phyloP scores from a whole-genome alignment of 1,139 yeast species.

The Pichia sorboxylosa region DNA sequence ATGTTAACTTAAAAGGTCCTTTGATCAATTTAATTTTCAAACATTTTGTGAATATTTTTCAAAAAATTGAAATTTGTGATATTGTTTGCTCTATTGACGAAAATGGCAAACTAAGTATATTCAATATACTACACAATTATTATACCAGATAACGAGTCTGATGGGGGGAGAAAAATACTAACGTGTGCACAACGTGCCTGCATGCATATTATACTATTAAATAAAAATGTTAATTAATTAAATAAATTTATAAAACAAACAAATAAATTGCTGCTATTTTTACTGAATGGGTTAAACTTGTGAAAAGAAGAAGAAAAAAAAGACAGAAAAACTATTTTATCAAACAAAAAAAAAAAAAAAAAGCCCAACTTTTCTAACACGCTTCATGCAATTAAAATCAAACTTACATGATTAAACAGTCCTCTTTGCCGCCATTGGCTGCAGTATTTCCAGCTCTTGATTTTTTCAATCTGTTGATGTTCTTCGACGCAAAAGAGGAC shows the following conservation, averaged over 20 bases:
- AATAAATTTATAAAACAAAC: too few species aligned
- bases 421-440: slow-evolving; percentile 10
- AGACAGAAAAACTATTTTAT: too few species aligned
- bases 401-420: slow-evolving; percentile 17
- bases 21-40: not conserved
- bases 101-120: slow-evolving; percentile 1
- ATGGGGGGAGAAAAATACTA: too few species aligned
- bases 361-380: too few species aligned
- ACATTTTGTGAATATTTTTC: slow-evolving; percentile 2
- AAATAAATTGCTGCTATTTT: too few species aligned
- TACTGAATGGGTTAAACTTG: too few species aligned
- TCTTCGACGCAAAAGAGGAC: slow-evolving; percentile 7
- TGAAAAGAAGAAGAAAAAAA: too few species aligned
- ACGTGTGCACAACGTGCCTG: too few species aligned
- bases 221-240: too few species aligned
- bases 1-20: not conserved
- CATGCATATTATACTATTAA: too few species aligned
- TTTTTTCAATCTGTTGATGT: slow-evolving; percentile 7
- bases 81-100: slow-evolving; percentile 7
- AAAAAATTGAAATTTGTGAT: slow-evolving; percentile 4
- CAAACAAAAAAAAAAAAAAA: too few species aligned
- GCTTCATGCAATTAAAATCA: too few species aligned
- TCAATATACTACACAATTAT: slow-evolving; percentile 10
- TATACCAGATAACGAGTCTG: slow-evolving; percentile 4
- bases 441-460: slow-evolving; percentile 2